phyloP scores from a whole-genome alignment of 2,329 filamentous ascomycete species.

The Alternaria brassicae region DNA sequence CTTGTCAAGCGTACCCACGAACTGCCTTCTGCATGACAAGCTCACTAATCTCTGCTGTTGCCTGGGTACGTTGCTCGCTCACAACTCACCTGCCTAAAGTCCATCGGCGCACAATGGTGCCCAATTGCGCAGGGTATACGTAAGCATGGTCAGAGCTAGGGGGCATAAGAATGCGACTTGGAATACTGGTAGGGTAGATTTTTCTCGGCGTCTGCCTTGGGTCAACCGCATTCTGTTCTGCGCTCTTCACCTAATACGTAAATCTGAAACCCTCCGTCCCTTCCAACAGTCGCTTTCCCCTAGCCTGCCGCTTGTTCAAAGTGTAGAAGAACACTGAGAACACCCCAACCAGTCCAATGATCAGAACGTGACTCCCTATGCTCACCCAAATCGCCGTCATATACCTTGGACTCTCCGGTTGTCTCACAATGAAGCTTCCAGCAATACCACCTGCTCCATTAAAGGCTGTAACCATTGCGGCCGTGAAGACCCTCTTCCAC shows the following conservation, averaged over 20 bases:
- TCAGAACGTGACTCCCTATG: constrained; percentile 66
- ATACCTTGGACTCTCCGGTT: constrained; percentile 68
- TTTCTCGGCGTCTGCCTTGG: neutral
- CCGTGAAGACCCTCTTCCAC: constrained; percentile 70
- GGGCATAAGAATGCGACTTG: neutral
- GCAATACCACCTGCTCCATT: constrained; percentile 71
- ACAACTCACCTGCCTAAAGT: neutral
- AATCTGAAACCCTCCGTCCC: constrained; percentile 56
- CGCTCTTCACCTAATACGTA: constrained; percentile 46
- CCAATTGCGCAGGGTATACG: neutral
- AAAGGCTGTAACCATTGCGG: constrained; percentile 65
- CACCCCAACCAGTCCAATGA: constrained; percentile 60
- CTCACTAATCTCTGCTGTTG: neutral
- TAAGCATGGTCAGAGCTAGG: neutral
- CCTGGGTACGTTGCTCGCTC: neutral
- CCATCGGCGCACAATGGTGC: neutral
- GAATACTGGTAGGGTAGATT: neutral
- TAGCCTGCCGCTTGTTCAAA: constrained; percentile 59
- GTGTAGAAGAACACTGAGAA: constrained; percentile 63
- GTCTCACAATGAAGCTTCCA: constrained; percentile 70
- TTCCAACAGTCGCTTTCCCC: constrained; percentile 60
- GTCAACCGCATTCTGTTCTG: neutral
- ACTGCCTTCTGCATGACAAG: neutral
- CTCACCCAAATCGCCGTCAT: constrained; percentile 71
- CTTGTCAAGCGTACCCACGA: neutral